phyloP scores from a whole-genome alignment of 1,284 basidiomycete genomes.

The Malassezia nana region DNA sequence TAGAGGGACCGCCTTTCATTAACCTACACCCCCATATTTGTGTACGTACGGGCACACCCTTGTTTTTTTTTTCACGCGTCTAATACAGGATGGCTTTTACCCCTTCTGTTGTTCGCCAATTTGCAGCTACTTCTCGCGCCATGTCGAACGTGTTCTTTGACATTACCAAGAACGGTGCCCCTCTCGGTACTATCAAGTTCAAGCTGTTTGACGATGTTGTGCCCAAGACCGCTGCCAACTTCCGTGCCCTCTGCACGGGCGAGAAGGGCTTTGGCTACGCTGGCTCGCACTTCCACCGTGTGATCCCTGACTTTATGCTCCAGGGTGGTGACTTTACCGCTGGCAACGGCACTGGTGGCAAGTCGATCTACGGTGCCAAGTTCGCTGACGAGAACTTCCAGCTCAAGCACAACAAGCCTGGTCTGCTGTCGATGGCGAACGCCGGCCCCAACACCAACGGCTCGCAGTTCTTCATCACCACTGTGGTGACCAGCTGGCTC shows the following conservation, averaged over 20 bases:
- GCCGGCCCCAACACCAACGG: slow-evolving; percentile 39
- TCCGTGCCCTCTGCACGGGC: slow-evolving; percentile 58
- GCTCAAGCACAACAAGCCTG: slow-evolving; percentile 32
- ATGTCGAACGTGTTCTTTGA: slow-evolving; percentile 59
- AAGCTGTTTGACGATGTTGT: slow-evolving; percentile 37
- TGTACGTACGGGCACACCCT: slow-evolving; percentile 11
- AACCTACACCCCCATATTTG: background rate
- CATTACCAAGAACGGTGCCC: slow-evolving; percentile 54
- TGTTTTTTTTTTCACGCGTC: slow-evolving; percentile 10
- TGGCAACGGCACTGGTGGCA: slow-evolving; percentile 48
- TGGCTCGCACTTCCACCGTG: slow-evolving; percentile 57
- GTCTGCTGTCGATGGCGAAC: slow-evolving; percentile 29
- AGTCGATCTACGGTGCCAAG: slow-evolving; percentile 48
- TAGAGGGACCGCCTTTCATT: background rate
- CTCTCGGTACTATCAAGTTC: slow-evolving; percentile 43
- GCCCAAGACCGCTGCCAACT: slow-evolving; percentile 29
- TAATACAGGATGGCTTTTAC: slow-evolving; percentile 22
- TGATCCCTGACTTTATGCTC: slow-evolving; percentile 60
- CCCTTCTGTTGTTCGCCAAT: slow-evolving; percentile 34
- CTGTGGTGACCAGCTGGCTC: slow-evolving; percentile 50
- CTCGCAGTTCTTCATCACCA: slow-evolving; percentile 45
- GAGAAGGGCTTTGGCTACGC: slow-evolving; percentile 66
- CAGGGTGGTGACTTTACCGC: slow-evolving; percentile 63
- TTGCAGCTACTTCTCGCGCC: slow-evolving; percentile 34
- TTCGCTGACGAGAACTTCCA: slow-evolving; percentile 38